phyloP scores from a whole-genome alignment of 768 basidiomycete species.

The Chalciporus piperatus region DNA sequence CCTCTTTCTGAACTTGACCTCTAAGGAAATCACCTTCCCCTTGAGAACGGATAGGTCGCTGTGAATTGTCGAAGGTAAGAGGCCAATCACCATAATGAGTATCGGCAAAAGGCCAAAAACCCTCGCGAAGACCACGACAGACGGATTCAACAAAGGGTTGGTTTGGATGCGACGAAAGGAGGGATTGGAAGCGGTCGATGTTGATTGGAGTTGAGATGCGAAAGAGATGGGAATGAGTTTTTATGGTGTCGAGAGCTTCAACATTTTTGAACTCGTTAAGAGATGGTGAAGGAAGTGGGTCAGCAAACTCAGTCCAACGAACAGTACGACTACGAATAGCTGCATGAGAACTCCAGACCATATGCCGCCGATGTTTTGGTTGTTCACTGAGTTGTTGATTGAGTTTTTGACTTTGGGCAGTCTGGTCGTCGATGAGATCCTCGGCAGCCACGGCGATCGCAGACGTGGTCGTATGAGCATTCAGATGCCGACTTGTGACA shows the following conservation, averaged over 20 bases:
- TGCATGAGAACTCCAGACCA: background rate
- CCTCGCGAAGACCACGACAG: too few species aligned
- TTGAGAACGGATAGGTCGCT: too few species aligned
- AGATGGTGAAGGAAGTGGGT: background rate
- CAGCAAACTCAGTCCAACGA: background rate
- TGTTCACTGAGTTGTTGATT: background rate
- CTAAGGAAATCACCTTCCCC: too few species aligned
- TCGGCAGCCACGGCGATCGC: background rate
- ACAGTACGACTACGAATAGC: background rate
- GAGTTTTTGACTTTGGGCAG: background rate
- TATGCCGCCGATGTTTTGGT: background rate
- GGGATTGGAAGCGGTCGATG: too few species aligned
- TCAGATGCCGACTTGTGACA: background rate
- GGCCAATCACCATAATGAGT: too few species aligned
- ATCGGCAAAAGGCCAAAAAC: too few species aligned
- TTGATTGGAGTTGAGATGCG: too few species aligned
- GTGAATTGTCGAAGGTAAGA: too few species aligned
- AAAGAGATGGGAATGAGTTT: too few species aligned
- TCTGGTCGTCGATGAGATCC: background rate
- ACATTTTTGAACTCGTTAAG: background rate
- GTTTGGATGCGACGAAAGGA: too few species aligned
- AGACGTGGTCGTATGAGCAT: background rate
- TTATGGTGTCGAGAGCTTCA: background rate
- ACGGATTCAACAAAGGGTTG: too few species aligned
- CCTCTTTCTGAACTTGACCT: background rate